These are phyloP conservation scores for Metschnikowia borealis DNA, from an alignment of 805 yeast species.

Conservation along the genomic window DNA sequence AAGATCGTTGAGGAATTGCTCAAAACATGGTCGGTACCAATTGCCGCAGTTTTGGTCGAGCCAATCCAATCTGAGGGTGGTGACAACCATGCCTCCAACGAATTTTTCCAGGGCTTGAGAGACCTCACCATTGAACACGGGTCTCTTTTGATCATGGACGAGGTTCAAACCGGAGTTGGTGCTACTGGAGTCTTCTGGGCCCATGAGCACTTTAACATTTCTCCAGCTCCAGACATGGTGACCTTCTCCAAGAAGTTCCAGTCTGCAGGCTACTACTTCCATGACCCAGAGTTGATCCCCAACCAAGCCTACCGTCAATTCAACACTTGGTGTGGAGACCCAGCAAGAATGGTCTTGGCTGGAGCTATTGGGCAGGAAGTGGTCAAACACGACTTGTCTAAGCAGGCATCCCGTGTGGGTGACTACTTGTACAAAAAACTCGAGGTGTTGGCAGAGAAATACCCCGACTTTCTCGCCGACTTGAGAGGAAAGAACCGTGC, in stretches of 20 bases:
- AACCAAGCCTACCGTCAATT: conserved; percentile 80
- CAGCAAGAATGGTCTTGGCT: conserved; percentile 73
- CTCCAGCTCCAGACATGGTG: conserved; percentile 77
- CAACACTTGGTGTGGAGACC: conserved; percentile 94
- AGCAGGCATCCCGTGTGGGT: conserved; percentile 59
- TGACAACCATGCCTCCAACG: conserved; percentile 78
- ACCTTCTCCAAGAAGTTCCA: conserved; percentile 88
- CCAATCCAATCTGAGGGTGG: conserved; percentile 93
- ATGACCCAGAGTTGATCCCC: conserved; percentile 69
- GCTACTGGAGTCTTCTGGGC: conserved; percentile 87
- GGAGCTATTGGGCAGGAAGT: conserved; percentile 69
- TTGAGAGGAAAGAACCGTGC: conserved; percentile 74
- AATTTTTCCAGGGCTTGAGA: conserved; percentile 78
- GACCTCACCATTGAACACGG: conserved; percentile 68
- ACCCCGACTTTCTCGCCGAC: conserved; percentile 50
- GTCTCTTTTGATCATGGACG: conserved; percentile 73
- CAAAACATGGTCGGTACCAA: conserved; percentile 64
- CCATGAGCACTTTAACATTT: conserved; percentile 76
- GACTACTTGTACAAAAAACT: conserved; percentile 58
- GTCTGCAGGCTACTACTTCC: conserved; percentile 83
- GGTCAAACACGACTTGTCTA: conserved; percentile 53
- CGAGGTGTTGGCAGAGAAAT: conserved; percentile 47
- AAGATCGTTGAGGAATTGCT: conserved; percentile 69
- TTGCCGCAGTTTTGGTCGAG: conserved; percentile 87
- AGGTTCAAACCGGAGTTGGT: conserved; percentile 88